Evolutionary conservation across 345 rosid genomes (phyloP).

Genomic region (Gossypium australe): DNA sequence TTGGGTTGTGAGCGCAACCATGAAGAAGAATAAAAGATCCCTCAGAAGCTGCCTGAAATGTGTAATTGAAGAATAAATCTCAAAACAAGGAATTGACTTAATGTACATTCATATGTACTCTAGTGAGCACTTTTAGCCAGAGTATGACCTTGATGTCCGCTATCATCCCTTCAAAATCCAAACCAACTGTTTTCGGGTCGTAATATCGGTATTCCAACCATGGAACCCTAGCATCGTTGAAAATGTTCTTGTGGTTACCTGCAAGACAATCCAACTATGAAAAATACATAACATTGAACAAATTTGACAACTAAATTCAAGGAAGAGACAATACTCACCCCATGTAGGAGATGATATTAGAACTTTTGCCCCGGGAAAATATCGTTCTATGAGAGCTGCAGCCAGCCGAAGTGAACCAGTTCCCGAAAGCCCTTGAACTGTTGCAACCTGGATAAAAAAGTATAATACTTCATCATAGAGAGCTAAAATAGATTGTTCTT

Average conservation of each 20-base stretch:
- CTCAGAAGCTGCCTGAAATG: slow-evolving; percentile 78
- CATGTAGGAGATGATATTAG: slow-evolving; percentile 88
- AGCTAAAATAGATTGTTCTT: not conserved
- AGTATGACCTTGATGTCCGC: slow-evolving; percentile 74
- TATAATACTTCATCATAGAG: not conserved
- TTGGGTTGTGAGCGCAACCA: slow-evolving; percentile 99
- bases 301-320: slow-evolving; percentile 4
- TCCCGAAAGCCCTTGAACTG: slow-evolving; percentile 96
- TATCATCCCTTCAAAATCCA: slow-evolving; percentile 98
- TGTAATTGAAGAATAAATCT: not conserved
- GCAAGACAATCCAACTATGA: slow-evolving; percentile 16
- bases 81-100: not conserved
- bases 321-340: slow-evolving; percentile 46
- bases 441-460: slow-evolving; percentile 63
- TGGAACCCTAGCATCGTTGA: slow-evolving; percentile 88
- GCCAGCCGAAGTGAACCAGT: slow-evolving; percentile 93
- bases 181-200: slow-evolving; percentile 93
- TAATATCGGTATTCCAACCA: slow-evolving; percentile 96
- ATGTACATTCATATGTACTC: not conserved
- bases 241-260: slow-evolving; percentile 97
- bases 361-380: slow-evolving; percentile 89
- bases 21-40: slow-evolving; percentile 93
- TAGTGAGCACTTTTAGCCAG: not conserved
- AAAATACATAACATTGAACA: not conserved
- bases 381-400: slow-evolving; percentile 88